Percentiles rank a stretch among this genome's conserved stretches.
These are phyloP conservation scores for Cyberlindnera maclurae DNA, from an alignment of 805 yeast genomes.

Conservation along the genomic window DNA sequence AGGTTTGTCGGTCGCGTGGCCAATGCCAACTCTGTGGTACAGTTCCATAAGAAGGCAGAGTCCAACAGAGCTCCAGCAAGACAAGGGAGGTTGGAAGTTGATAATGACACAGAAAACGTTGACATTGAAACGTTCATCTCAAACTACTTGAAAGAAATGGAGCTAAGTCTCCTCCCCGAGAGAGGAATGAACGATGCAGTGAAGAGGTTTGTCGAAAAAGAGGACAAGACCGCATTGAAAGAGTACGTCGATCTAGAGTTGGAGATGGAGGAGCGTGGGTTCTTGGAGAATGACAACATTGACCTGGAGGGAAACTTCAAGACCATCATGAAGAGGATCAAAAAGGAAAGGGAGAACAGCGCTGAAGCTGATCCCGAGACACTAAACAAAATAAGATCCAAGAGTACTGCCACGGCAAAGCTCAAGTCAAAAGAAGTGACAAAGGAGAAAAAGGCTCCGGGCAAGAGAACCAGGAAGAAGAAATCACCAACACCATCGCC, in stretches of 20 bases:
- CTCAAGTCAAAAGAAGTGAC: neutral
- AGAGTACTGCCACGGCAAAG: neutral
- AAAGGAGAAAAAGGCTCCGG: neutral
- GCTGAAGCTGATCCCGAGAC: neutral
- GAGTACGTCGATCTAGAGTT: constrained; percentile 51
- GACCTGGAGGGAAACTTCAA: constrained; percentile 37
- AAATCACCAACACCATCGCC: constrained; percentile 1
- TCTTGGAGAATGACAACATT: constrained; percentile 32
- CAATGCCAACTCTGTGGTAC: constrained; percentile 79
- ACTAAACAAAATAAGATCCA: neutral
- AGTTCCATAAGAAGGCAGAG: constrained; percentile 49
- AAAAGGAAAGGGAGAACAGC: constrained; percentile 23
- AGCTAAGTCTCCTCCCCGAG: constrained; percentile 66
- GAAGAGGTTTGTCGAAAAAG: constrained; percentile 67
- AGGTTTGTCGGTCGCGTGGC: constrained; percentile 88
- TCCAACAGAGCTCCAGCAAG: constrained; percentile 2
- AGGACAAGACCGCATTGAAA: constrained; percentile 66
- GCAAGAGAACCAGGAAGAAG: neutral
- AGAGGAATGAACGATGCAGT: constrained; percentile 69
- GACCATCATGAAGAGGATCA: constrained; percentile 35
- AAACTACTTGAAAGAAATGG: constrained; percentile 53
- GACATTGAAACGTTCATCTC: constrained; percentile 59
- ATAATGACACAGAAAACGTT: constrained; percentile 31
- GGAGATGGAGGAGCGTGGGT: constrained; percentile 15
- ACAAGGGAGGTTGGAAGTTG: constrained; percentile 5